These are phyloP conservation scores for Colletotrichum sojae DNA, from an alignment of 2,329 filamentous ascomycete genomes.

Conservation along the genomic window DNA sequence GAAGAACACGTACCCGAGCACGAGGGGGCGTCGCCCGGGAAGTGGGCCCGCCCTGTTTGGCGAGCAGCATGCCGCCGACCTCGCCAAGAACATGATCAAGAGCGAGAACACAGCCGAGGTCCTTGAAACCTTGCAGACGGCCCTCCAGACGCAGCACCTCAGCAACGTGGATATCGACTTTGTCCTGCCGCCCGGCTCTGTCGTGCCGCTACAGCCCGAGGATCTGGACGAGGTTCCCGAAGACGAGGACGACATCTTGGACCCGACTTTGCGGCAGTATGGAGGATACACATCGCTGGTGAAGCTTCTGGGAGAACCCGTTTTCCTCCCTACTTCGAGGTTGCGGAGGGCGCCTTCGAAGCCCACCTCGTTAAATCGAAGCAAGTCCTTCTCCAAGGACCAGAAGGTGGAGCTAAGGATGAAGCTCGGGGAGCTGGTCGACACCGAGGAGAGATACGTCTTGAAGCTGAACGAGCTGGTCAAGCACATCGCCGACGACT, in stretches of 20 bases:
- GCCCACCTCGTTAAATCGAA: constrained; percentile 83
- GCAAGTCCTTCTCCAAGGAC: constrained; percentile 81
- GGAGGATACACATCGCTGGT: constrained; percentile 83
- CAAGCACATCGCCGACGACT: constrained; percentile 83
- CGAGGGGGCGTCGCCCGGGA: constrained; percentile 70
- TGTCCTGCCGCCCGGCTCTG: constrained; percentile 83
- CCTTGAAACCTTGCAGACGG: constrained; percentile 79
- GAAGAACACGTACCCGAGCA: constrained; percentile 68
- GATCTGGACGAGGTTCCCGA: constrained; percentile 72
- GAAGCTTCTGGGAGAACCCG: constrained; percentile 83
- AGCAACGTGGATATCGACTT: constrained; percentile 91
- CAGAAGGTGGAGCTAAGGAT: constrained; percentile 89
- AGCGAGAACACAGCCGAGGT: constrained; percentile 84
- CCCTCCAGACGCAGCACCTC: constrained; percentile 84
- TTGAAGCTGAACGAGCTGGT: constrained; percentile 88
- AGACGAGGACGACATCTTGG: constrained; percentile 76
- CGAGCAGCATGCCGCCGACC: constrained; percentile 92
- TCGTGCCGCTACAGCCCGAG: constrained; percentile 74
- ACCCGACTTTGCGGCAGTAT: constrained; percentile 78
- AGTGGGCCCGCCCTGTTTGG: constrained; percentile 82
- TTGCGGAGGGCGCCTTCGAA: constrained; percentile 89
- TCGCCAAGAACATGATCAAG: constrained; percentile 87
- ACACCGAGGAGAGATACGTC: constrained; percentile 96
- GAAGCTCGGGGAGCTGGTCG: constrained; percentile 90
- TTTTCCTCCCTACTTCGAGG: constrained; percentile 89